Evolutionary conservation across 768 basidiomycete genomes (phyloP).

Genomic region (Rhizopogon rudus): DNA sequence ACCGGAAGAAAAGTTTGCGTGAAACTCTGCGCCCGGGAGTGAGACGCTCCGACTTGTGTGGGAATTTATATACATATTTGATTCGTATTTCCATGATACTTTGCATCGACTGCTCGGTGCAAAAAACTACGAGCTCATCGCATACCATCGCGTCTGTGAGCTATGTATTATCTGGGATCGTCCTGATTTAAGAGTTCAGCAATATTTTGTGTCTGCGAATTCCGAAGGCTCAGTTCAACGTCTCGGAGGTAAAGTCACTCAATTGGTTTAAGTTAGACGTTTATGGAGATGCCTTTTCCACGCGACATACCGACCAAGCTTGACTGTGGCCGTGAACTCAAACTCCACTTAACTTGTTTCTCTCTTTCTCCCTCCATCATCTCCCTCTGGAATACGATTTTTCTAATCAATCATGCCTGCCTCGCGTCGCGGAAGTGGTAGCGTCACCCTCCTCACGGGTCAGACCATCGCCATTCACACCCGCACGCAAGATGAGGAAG

Average conservation of each 20-base stretch:
- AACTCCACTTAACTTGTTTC: constrained; percentile 13
- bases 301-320: constrained; percentile 7
- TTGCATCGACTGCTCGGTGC: too few relatives aligned
- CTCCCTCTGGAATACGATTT: neutral
- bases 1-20: neutral
- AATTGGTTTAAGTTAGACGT: neutral
- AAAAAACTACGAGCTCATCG: too few relatives aligned
- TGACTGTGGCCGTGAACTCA: constrained; percentile 4
- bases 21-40: neutral
- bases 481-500: constrained; percentile 81
- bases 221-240: neutral
- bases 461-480: constrained; percentile 84
- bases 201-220: neutral
- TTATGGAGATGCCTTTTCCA: constrained; percentile 18
- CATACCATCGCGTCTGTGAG: too few relatives aligned
- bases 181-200: neutral
- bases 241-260: neutral
- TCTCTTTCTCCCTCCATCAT: constrained; percentile 10
- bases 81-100: too few relatives aligned
- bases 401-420: constrained; percentile 43
- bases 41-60: neutral
- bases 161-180: neutral
- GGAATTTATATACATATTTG: constrained; percentile 1
- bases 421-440: constrained; percentile 77
- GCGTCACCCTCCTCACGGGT: constrained; percentile 64